These are phyloP conservation scores for Podospora anserina DNA, from an alignment of 495 filamentous ascomycete species.

Conservation along the genomic window DNA sequence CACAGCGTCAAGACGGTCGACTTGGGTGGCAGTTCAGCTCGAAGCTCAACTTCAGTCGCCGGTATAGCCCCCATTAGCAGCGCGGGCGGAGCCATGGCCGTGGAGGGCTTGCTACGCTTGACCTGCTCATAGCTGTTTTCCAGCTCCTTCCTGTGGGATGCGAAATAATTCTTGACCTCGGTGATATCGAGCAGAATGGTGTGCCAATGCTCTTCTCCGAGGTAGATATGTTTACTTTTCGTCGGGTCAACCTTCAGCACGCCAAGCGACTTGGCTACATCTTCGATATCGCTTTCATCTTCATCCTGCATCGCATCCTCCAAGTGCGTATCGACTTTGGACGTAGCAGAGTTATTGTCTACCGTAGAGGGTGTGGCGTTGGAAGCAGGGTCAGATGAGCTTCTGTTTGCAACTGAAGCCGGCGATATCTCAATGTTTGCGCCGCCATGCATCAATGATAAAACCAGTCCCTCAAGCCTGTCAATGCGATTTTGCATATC, in stretches of 20 bases:
- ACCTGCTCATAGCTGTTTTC: conserved; percentile 60
- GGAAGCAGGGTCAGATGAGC: conserved; percentile 59
- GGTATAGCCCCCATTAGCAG: conserved; percentile 73
- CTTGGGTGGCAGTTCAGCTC: conserved; percentile 74
- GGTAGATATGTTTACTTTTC: conserved; percentile 75
- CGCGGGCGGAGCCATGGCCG: conserved; percentile 59
- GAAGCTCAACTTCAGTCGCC: conserved; percentile 68
- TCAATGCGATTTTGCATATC: conserved; percentile 99
- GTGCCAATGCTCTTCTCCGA: conserved; percentile 89
- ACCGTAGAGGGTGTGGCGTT: conserved; percentile 63
- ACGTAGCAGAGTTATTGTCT: conserved; percentile 60
- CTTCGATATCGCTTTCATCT: conserved; percentile 78
- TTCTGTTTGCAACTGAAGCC: conserved; percentile 43
- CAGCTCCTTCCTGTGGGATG: conserved; percentile 53
- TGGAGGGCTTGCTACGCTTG: conserved; percentile 57
- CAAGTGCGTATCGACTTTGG: conserved; percentile 51
- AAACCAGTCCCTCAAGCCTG: conserved; percentile 87
- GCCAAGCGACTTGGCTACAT: conserved; percentile 79
- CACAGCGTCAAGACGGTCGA: conserved; percentile 76
- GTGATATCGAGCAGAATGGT: conserved; percentile 83
- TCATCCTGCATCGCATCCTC: conserved; percentile 51
- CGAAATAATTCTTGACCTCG: conserved; percentile 90
- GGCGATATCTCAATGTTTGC: conserved; percentile 44
- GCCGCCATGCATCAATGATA: conserved; percentile 95
- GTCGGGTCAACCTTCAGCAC: conserved; percentile 83